phyloP scores from a whole-genome alignment of 2,329 filamentous ascomycete species.

The Leptosphaerulina australis region DNA sequence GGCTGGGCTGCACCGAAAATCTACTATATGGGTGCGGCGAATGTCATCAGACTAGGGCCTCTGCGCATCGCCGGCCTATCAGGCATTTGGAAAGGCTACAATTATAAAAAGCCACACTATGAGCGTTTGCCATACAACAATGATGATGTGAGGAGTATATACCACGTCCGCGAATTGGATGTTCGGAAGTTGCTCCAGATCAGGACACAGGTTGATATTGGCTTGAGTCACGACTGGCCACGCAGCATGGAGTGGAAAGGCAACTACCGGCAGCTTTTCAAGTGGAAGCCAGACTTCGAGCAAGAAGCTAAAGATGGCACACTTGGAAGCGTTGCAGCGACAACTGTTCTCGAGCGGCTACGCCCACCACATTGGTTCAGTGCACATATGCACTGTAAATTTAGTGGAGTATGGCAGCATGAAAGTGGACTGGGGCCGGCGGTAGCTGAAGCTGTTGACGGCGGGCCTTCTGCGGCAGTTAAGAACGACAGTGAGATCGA shows the following conservation, averaged over 20 bases:
- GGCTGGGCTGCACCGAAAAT: slow-evolving; percentile 98
- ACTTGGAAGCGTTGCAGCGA: slow-evolving; percentile 80
- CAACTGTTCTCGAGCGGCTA: slow-evolving; percentile 78
- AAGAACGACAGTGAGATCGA: slow-evolving; percentile 66
- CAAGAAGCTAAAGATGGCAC: slow-evolving; percentile 75
- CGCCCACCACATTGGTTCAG: slow-evolving; percentile 86
- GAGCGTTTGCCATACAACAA: slow-evolving; percentile 84
- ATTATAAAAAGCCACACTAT: slow-evolving; percentile 82
- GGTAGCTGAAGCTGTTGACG: slow-evolving; percentile 4
- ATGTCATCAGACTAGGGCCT: slow-evolving; percentile 81
- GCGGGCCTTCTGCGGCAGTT: slow-evolving; percentile 17
- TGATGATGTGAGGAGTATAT: slow-evolving; percentile 79
- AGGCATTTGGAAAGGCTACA: slow-evolving; percentile 91
- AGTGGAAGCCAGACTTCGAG: slow-evolving; percentile 74
- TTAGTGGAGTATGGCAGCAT: slow-evolving; percentile 66
- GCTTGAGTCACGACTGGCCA: slow-evolving; percentile 96
- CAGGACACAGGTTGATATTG: slow-evolving; percentile 86
- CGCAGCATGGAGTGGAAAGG: slow-evolving; percentile 80
- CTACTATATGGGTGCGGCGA: slow-evolving; percentile 94
- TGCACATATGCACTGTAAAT: slow-evolving; percentile 91
- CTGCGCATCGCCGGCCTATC: slow-evolving; percentile 88
- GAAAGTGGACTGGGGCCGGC: slow-evolving; percentile 34
- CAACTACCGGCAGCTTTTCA: slow-evolving; percentile 70
- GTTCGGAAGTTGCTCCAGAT: slow-evolving; percentile 86
- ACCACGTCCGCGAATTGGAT: slow-evolving; percentile 89